These are phyloP conservation scores for Rhodotorula kratochvilovae DNA, from an alignment of 768 basidiomycete species.

Conservation along the genomic window DNA sequence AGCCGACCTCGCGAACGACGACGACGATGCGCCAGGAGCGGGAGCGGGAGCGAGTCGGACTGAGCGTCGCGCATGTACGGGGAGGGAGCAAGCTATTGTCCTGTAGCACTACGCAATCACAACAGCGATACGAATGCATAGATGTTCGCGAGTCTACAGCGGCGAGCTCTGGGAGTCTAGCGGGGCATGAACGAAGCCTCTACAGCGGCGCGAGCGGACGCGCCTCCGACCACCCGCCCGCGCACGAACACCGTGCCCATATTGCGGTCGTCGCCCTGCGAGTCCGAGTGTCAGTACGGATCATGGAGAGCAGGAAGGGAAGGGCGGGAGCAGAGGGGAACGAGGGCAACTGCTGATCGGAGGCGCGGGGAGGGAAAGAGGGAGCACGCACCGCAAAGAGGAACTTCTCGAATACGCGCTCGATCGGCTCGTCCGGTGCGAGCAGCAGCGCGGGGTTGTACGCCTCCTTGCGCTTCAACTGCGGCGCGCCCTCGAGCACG, in stretches of 20 bases:
- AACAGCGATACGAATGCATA: not conserved
- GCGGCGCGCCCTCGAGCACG: not conserved
- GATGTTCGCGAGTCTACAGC: not conserved
- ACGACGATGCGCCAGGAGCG: slow-evolving; percentile 47
- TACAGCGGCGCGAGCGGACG: slow-evolving; percentile 6
- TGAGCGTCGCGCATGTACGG: not conserved
- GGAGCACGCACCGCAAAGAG: slow-evolving; percentile 14
- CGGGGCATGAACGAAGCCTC: not conserved
- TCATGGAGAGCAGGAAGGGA: no score
- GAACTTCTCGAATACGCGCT: slow-evolving; percentile 62
- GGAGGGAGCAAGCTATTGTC: not conserved
- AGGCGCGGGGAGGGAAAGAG: not conserved
- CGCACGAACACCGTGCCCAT: slow-evolving; percentile 77
- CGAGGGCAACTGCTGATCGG: not conserved
- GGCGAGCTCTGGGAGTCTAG: not conserved
- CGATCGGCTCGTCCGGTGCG: slow-evolving; percentile 49
- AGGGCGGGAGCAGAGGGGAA: not conserved
- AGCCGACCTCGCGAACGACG: slow-evolving; percentile 70
- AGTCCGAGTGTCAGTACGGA: no score
- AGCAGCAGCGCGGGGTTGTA: slow-evolving; percentile 38
- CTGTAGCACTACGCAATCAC: not conserved
- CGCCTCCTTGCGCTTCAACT: not conserved
- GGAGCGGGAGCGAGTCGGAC: slow-evolving; percentile 33
- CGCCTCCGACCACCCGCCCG: slow-evolving; percentile 67
- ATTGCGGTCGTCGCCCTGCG: slow-evolving; percentile 52